These are phyloP conservation scores for Pichia sp. DNA, from an alignment of 1,139 yeast species.

Conservation along the genomic window DNA sequence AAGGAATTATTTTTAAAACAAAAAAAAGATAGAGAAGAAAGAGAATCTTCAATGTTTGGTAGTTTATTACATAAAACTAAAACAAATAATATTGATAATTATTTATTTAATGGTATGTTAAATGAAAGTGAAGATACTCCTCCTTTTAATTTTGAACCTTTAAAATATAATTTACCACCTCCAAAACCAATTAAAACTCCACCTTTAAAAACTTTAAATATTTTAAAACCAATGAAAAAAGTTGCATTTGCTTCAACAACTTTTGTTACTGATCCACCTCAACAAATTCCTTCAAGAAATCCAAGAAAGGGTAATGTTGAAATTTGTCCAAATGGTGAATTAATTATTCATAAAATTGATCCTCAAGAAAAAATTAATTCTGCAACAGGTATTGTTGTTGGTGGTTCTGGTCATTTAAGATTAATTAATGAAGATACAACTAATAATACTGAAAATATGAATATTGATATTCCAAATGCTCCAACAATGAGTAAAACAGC, in stretches of 20 bases:
- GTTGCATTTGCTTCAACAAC: conserved; percentile 71
- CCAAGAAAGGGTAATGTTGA: conserved; percentile 81
- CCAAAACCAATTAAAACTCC: conserved; percentile 24
- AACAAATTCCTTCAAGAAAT: conserved; percentile 83
- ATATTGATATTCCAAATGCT: conserved; percentile 27
- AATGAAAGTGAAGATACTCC: conserved; percentile 25
- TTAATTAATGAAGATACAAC: conserved; percentile 20
- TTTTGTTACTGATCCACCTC: conserved; percentile 85
- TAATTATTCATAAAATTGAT: conserved; percentile 54
- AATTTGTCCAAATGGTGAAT: conserved; percentile 50
- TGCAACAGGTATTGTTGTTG: conserved; percentile 65
- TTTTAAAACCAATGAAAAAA: conserved; percentile 46
- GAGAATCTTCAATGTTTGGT: conserved; percentile 24
- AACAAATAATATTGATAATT: conserved; percentile 17
- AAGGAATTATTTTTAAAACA: conserved; percentile 19
- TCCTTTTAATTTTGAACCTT: conserved; percentile 18
- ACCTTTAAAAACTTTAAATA: conserved; percentile 30
- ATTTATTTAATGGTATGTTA: conserved; percentile 15
- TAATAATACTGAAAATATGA: conserved; percentile 5
- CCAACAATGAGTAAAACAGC: conserved; percentile 30
- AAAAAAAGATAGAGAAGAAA: conserved; percentile 17
- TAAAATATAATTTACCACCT: conserved; percentile 24
- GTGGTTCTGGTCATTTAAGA: conserved; percentile 65
- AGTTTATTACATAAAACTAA: conserved; percentile 26
- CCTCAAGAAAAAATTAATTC: conserved; percentile 54